Conservation (phyloP, 2,329 filamentous ascomycete genomes). For the Arthrinium phaeospermum region DNA sequence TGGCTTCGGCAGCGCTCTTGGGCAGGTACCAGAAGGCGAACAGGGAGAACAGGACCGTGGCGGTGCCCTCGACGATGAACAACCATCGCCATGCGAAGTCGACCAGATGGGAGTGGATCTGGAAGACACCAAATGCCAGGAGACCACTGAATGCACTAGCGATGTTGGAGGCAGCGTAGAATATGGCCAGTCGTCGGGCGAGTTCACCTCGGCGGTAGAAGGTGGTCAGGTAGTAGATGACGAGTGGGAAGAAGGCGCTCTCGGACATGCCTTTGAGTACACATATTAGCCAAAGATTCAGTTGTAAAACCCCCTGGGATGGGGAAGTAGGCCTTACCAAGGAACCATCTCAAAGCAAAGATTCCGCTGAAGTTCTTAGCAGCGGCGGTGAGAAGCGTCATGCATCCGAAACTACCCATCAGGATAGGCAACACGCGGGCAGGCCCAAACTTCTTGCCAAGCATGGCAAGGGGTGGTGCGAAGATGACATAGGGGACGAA, state of each 20-base stretch:
- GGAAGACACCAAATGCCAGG: conserved; percentile 55
- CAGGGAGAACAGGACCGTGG: conserved; percentile 65
- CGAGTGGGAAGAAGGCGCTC: conserved; percentile 71
- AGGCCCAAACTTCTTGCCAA: conserved; percentile 72
- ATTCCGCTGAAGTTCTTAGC: conserved; percentile 68
- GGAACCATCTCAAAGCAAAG: conserved; percentile 71
- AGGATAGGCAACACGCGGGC: conserved; percentile 64
- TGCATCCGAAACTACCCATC: conserved; percentile 71
- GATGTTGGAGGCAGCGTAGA: conserved; percentile 78
- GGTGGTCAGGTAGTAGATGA: conserved; percentile 61
- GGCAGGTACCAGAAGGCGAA: conserved; percentile 76
- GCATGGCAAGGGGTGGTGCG: conserved; percentile 67
- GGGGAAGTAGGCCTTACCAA: conserved; percentile 37
- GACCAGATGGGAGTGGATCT: conserved; percentile 44
- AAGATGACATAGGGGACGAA: conserved; percentile 76
- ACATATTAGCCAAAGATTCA: background rate
- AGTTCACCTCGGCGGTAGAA: conserved; percentile 77
- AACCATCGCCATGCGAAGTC: conserved; percentile 55
- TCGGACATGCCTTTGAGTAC: conserved; percentile 63
- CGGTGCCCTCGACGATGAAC: conserved; percentile 54
- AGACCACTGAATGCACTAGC: conserved; percentile 63
- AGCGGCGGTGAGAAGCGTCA: conserved; percentile 65
- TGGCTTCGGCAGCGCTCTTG: conserved; percentile 64
- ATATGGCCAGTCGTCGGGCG: conserved; percentile 71
- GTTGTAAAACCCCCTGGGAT: background rate